Conservation (phyloP, 345 rosid species). For the Linum lewisii region DNA sequence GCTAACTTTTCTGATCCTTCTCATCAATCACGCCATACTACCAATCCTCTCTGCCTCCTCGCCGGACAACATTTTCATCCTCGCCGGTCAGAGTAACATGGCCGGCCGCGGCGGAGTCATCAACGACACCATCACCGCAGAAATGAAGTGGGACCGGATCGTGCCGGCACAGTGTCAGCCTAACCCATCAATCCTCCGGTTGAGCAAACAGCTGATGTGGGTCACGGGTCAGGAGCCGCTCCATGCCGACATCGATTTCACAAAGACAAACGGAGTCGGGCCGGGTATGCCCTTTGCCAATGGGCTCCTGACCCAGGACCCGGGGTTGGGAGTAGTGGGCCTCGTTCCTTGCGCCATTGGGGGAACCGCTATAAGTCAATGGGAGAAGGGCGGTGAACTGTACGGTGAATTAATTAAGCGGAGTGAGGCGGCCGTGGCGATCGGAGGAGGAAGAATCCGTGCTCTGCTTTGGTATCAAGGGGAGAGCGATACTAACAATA, state of each 20-base stretch:
- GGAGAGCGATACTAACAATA: constrained; percentile 10
- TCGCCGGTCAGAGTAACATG: constrained; percentile 31
- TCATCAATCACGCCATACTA: neutral
- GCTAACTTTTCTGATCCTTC: neutral
- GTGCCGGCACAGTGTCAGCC: constrained; percentile 22
- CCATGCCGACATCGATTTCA: constrained; percentile 22
- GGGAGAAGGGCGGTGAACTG: constrained; percentile 22
- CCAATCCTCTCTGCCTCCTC: neutral
- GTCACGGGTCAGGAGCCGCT: constrained; percentile 23
- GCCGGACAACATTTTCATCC: constrained; percentile 16
- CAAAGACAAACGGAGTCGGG: constrained; percentile 21
- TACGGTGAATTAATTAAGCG: constrained; percentile 17
- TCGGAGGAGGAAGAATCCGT: constrained; percentile 12
- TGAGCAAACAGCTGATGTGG: constrained; percentile 15
- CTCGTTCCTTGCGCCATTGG: constrained; percentile 23
- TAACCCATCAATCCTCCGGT: constrained; percentile 19
- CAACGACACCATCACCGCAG: constrained; percentile 11
- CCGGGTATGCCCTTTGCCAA: constrained; percentile 26
- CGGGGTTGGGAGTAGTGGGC: constrained; percentile 11
- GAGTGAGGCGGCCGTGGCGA: constrained; percentile 7
- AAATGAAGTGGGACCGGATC: constrained; percentile 14
- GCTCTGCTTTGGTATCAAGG: constrained; percentile 27
- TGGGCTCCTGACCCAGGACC: constrained; percentile 14
- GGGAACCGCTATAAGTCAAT: constrained; percentile 19
- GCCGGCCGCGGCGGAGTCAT: constrained; percentile 25